Evolutionary conservation across 345 rosid species (phyloP), one percentile per base, ranked within the genome.

Genomic region (Clarkia xantiana): DNA sequence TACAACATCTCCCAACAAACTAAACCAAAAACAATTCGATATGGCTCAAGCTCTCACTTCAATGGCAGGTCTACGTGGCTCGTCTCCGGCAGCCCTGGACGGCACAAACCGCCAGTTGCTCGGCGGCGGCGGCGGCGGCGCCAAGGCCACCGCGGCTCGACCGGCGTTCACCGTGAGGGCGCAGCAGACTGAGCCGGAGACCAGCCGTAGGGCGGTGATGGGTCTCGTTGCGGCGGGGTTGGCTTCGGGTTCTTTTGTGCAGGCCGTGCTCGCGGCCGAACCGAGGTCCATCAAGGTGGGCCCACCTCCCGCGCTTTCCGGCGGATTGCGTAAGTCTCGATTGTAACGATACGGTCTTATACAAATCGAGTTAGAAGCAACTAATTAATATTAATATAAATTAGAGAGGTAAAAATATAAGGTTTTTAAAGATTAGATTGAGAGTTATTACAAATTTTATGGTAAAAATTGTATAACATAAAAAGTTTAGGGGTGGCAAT

Each of bases 261-360:
- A 76, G 48, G 82, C 75, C 34, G 94, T 86, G 17, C 70, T 83
- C 14, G 97, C 96, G 6, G 94, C 96, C 8, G 94, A 69, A 1
- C 82, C 76, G 57, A 40, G 5, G 17, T 51, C 94, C 18, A 90
- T 90, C 79, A 86, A 79, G 63, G 59, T 90, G 11, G 96, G 97
- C 42, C 86, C 88, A 11, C 86, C 94, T 53, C 97, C 97, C 0
- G 75, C 84, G 23, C 97, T 84, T 17, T 86, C 95, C 29, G 97
- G 95, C 18, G 97, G 97, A 23, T 76, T 90, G 47, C 78, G 96
- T 90, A 76, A 79, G 96, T 79, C 25, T 11, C 11, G 10, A 17
- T 1, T 25, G 22, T 25, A 20, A 11, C 40, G 1, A 18, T 49
- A 20, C 14, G 53, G 41, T 49, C 14, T 23, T 49, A 38, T n/a